Conservation (phyloP, 2,329 filamentous ascomycete species). For the Alternaria angustiovoidea region DNA sequence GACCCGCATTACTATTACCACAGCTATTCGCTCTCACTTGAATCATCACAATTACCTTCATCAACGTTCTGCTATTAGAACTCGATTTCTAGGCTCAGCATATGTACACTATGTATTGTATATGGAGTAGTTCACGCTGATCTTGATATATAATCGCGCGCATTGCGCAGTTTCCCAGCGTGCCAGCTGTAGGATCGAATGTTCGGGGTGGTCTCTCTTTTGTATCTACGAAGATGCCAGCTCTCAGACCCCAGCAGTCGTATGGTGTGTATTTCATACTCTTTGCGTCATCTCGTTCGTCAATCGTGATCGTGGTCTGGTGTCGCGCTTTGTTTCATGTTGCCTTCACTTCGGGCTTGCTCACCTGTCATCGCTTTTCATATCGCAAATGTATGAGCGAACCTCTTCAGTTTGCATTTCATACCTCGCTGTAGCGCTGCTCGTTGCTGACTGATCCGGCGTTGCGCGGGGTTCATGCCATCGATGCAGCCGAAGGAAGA, state of each 20-base stretch:
- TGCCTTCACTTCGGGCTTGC: background rate
- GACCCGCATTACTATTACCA: slow-evolving; percentile 1
- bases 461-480: slow-evolving; percentile 39
- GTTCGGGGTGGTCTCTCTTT: background rate
- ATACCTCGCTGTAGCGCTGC: slow-evolving; percentile 31
- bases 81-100: background rate
- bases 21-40: background rate
- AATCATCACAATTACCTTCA: background rate
- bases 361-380: slow-evolving; percentile 14
- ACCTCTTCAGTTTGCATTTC: slow-evolving; percentile 39
- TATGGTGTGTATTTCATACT: background rate
- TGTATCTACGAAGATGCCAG: slow-evolving; percentile 2
- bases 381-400: slow-evolving; percentile 33
- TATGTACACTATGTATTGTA: background rate
- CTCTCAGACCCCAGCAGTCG: background rate
- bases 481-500: slow-evolving; percentile 50
- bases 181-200: background rate
- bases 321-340: background rate
- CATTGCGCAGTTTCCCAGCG: background rate
- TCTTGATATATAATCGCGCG: background rate
- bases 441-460: slow-evolving; percentile 38
- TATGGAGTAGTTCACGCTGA: background rate
- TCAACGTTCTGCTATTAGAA: background rate
- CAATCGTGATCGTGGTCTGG: background rate
- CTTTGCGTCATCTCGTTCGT: background rate